A percentile compares a stretch with the other conserved stretches of the same genome.
Evolutionary conservation across 2,329 filamentous ascomycete genomes (phyloP).

Genomic region (Phialophora verrucosa): DNA sequence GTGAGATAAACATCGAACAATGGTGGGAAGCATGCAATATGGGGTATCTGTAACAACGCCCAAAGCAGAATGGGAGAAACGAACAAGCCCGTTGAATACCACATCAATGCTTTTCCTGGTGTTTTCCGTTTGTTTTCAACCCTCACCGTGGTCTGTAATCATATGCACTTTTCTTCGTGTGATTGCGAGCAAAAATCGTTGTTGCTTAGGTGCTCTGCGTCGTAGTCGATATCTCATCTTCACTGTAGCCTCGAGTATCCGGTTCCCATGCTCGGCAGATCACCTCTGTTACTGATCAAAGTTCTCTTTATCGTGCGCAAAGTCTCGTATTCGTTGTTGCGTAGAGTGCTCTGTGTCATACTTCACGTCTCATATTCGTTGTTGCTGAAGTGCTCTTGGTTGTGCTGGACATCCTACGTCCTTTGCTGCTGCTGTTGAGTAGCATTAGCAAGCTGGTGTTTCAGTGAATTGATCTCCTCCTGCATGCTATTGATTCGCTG

Average conservation of each 20-base stretch:
- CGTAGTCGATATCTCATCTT: conserved; percentile 7
- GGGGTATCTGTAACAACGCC: conserved; percentile 33
- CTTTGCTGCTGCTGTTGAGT: conserved; percentile 29
- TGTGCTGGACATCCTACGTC: conserved; percentile 7
- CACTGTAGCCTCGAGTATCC: neutral
- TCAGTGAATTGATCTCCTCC: conserved; percentile 50
- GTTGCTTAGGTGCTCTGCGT: conserved; percentile 16
- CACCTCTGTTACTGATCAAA: neutral
- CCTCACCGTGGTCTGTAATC: conserved; percentile 1
- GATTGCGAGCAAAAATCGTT: conserved; percentile 20
- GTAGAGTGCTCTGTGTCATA: neutral
- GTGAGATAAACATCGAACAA: conserved; percentile 1
- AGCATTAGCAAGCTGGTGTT: conserved; percentile 47
- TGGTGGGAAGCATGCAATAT: conserved; percentile 17
- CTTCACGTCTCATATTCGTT: neutral
- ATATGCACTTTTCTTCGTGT: conserved; percentile 12
- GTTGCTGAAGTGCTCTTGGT: neutral
- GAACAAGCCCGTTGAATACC: conserved; percentile 18
- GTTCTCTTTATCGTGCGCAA: neutral
- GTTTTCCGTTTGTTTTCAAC: conserved; percentile 14
- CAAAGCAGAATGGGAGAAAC: conserved; percentile 28
- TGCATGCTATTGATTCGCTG: conserved; percentile 49
- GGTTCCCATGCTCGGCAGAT: neutral
- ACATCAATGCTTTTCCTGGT: conserved; percentile 23
- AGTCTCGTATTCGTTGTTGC: neutral